phyloP scores from a whole-genome alignment of 129 eudicot species.

The Smallanthus sonchifolius region DNA sequence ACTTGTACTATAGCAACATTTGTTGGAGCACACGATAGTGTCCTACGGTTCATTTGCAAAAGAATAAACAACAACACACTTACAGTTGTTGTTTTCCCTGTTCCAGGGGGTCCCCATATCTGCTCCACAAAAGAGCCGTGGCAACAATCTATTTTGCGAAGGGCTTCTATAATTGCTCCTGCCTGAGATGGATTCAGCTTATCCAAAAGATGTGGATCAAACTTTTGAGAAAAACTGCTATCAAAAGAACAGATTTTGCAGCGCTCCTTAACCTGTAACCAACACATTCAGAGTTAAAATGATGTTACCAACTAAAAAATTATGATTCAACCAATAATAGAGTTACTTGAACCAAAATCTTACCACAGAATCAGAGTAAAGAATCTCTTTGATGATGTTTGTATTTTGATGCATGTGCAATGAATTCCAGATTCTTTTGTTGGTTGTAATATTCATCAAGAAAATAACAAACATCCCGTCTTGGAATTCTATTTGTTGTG shows the following conservation, averaged over 20 bases:
- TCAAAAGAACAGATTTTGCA: constrained; percentile 27
- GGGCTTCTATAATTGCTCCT: constrained; percentile 34
- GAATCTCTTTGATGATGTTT: constrained; percentile 31
- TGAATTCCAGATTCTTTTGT: constrained; percentile 50
- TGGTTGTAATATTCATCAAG: constrained; percentile 38
- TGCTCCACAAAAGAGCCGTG: constrained; percentile 57
- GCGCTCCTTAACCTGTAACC: constrained; percentile 41
- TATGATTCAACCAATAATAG: not conserved
- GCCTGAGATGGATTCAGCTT: constrained; percentile 51
- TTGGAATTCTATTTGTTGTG: constrained; percentile 10
- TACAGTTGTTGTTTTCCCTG: constrained; percentile 58
- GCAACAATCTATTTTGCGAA: constrained; percentile 33
- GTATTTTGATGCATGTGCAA: constrained; percentile 34
- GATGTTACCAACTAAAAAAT: not conserved
- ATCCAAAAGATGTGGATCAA: constrained; percentile 20
- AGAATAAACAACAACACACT: constrained; percentile 43
- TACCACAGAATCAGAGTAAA: constrained; percentile 34
- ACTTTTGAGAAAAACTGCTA: not conserved
- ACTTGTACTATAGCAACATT: constrained; percentile 53
- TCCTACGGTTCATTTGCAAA: constrained; percentile 41
- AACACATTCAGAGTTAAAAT: not conserved
- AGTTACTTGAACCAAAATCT: constrained; percentile 8
- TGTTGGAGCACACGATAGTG: constrained; percentile 60
- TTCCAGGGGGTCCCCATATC: constrained; percentile 81
- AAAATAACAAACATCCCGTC: constrained; percentile 35